Evolutionary conservation across 1,139 yeast species (phyloP).

Genomic region (Blastobotrys raffinosifermentans): DNA sequence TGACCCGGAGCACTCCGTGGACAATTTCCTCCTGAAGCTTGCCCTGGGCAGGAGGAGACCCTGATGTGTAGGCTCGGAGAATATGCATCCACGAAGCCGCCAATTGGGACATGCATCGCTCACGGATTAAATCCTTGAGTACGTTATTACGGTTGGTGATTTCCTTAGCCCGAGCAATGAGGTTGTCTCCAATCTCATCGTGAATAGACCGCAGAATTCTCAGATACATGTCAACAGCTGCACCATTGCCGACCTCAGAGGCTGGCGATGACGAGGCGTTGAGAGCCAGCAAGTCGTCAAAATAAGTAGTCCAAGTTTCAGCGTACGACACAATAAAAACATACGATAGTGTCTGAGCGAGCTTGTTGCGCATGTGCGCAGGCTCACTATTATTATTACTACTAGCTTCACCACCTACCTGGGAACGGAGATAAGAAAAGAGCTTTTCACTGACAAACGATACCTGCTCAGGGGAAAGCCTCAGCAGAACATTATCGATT

Average conservation of each 20-base stretch:
- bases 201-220: constrained; percentile 73
- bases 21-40: constrained; percentile 43
- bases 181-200: constrained; percentile 88
- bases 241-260: constrained; percentile 35
- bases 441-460: constrained; percentile 43
- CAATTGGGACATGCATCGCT: constrained; percentile 63
- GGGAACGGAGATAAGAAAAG: constrained; percentile 36
- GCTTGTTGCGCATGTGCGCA: constrained; percentile 65
- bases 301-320: constrained; percentile 57
- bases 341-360: constrained; percentile 66
- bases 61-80: constrained; percentile 35
- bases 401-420: constrained; percentile 8
- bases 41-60: constrained; percentile 3
- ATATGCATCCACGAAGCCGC: constrained; percentile 65
- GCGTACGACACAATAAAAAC: constrained; percentile 65
- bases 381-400: constrained; percentile 44
- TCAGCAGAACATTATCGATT: constrained; percentile 56
- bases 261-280: constrained; percentile 19
- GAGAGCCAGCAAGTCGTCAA: constrained; percentile 52
- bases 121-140: constrained; percentile 77
- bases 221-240: constrained; percentile 70
- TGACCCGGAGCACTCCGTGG: constrained; percentile 54
- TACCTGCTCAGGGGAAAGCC: constrained; percentile 44
- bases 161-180: constrained; percentile 59
- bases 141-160: constrained; percentile 59